Base-by-base conservation (phyloP, 1,139 yeast species). In the Suhomyces ambrosiae region DNA sequence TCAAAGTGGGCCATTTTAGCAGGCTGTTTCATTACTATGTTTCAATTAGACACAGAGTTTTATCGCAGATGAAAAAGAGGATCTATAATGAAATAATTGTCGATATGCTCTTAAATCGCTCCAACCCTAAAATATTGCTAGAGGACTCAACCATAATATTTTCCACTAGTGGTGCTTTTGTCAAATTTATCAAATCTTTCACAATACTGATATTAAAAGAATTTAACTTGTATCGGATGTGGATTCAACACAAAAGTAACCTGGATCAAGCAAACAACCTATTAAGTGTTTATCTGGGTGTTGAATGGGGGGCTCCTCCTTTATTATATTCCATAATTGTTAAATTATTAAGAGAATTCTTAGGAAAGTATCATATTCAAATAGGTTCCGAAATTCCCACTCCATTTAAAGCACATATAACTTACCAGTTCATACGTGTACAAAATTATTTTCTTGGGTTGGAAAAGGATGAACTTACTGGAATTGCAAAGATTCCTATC, bases 251-350 rank as follows among this genome's bases (percentile, higher is more conserved):
- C 27, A 11, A 16, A 7, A 5, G 8, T 19, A 5, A 13, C 23
- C 11, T 25, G 7, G 33, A 29, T 11, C 35, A 34, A 40, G 68
- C 63, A 44, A 57, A 53, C 36, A 58, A 58, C 33, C 38, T 66
- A 9, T 34, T 61, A 8, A 44, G 67, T 23, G 39, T 65, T 4
- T 63, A 63, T 35, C 41, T 61, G 8, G 60, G 60, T 9, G 42
- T 47, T 16, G 47, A 51, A 5, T 53, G 47, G 35, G 68, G 68
- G 0, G 58, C 55, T 33, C 56, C 55, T 0, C 29, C 49, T 26
- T 21, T 61, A 11, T 30, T 60, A 5, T 40, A 50, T 48, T 40
- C 61, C 0, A 53, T 63, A 12, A 27, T 62, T 3, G 41, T 51
- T n/a, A 56, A 58, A 35, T 46, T 52, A 2, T 12, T 60, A 4